Percentiles rank a stretch among this genome's conserved stretches.
Evolutionary conservation across 176 grass and related monocot genomes (phyloP).

Genomic region (Hordeum marinum): DNA sequence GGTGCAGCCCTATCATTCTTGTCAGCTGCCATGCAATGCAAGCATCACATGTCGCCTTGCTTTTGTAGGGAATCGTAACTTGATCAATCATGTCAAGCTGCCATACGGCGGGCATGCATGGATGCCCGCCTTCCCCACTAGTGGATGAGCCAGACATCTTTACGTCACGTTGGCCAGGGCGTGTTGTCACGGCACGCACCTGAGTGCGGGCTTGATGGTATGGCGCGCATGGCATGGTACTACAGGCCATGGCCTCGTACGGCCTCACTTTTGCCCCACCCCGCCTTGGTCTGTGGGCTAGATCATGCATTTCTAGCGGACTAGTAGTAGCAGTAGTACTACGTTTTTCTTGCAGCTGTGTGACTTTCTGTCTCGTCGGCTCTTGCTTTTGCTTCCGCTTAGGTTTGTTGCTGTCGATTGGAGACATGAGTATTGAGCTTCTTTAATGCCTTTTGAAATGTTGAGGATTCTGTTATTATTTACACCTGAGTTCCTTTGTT

Average conservation of each 20-base stretch:
- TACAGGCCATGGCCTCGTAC: not conserved
- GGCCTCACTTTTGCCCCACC: not conserved
- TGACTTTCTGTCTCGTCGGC: not conserved
- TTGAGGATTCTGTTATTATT: not conserved
- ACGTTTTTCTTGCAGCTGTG: not conserved
- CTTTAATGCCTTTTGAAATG: not conserved
- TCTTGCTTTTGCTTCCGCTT: not conserved
- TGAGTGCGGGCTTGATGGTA: not conserved
- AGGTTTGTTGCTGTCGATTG: not conserved
- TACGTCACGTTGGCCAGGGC: constrained; percentile 24
- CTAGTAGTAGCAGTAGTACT: not conserved
- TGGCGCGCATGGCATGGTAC: not conserved
- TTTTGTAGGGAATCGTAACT: constrained; percentile 36
- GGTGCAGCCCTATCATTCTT: constrained; percentile 8
- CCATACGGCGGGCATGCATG: not conserved
- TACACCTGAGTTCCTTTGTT: not conserved
- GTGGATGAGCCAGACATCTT: constrained; percentile 15
- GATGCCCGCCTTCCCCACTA: constrained; percentile 2
- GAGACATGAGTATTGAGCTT: not conserved
- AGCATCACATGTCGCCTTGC: constrained; percentile 29
- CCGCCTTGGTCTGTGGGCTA: not conserved
- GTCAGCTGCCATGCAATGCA: not conserved
- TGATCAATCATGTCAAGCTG: constrained; percentile 38
- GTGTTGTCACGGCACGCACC: not conserved
- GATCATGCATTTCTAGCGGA: not conserved